phyloP scores from a whole-genome alignment of 345 rosid species.

The Fremontodendron californicum region DNA sequence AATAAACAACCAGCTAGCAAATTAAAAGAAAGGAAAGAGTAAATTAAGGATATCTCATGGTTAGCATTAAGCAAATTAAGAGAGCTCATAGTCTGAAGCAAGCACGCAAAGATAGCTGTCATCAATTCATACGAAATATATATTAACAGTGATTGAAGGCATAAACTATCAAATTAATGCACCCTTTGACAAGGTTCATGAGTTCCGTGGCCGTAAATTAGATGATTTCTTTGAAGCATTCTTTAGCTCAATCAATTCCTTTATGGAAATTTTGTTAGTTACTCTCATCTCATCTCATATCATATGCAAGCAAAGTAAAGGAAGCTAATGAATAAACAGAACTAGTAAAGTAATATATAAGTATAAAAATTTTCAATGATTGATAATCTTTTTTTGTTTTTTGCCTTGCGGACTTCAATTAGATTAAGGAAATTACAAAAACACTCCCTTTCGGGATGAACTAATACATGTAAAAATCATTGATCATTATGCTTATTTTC shows the following conservation, averaged over 20 bases:
- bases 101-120: background rate
- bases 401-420: constrained; percentile 27
- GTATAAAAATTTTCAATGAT: background rate
- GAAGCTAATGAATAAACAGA: background rate
- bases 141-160: background rate
- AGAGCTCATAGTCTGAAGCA: background rate
- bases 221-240: background rate
- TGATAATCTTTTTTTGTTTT: background rate
- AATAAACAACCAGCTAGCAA: too few relatives aligned
- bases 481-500: background rate
- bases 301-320: background rate
- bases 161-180: background rate
- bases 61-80: too few relatives aligned
- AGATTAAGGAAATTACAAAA: background rate
- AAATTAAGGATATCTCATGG: too few relatives aligned
- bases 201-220: background rate
- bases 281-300: too few relatives aligned
- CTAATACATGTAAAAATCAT: constrained; percentile 8
- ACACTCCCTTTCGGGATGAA: background rate
- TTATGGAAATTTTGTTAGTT: too few relatives aligned
- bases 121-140: background rate
- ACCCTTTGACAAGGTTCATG: background rate
- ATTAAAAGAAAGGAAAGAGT: too few relatives aligned
- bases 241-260: too few relatives aligned
- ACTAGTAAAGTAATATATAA: background rate